Evolutionary conservation across 768 basidiomycete species (phyloP), one percentile per base, ranked within the genome.

Genomic region (Boletus vermiculosoides): DNA sequence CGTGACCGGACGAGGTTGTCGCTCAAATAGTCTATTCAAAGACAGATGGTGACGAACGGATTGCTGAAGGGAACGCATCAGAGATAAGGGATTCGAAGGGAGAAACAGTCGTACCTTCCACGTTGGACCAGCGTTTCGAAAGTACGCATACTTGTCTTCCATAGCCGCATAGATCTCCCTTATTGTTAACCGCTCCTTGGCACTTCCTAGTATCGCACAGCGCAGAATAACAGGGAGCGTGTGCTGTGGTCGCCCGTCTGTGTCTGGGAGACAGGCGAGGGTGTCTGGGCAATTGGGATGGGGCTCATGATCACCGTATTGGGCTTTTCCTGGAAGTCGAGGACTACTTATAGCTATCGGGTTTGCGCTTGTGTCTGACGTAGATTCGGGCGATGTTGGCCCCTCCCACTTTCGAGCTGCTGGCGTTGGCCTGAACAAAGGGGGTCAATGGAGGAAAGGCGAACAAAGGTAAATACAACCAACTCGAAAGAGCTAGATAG

Each of bases 41-140:
- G 90, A 92, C 37, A 92, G 78, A 71, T 92, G 90, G 59, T 92
- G 90, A 55, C 90, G 82, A 55, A 92, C 90, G 41, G 90, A 92
- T 90, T 92, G 90, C 90, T 92, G 62, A 39, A 44, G 20, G 57
- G 47, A 56, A 55, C 56, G 55, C 15, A 40, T 62, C 31, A 66
- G 36, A 18, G 34, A n/a, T 23, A 30, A 48, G 12, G 6, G 22
- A 12, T 23, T 18, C 23, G 20, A 34, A 56, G 45, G 15, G 40
- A 15, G n/a, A 9, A 44, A 45, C 10, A 30, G 31, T 50, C 73
- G 55, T 66, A 90, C 90, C 83, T 92, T 92, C 90, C 90, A 92
- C 13, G 90, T 90, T 30, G 85, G 81, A 34, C 90, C 90, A 39
- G 90, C 88, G 16, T 83, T 86, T 70, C 80, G 84, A 72, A 90